Conservation (phyloP, 176 grass and related monocot genomes). For the Dendrocalamus sinicus region DNA sequence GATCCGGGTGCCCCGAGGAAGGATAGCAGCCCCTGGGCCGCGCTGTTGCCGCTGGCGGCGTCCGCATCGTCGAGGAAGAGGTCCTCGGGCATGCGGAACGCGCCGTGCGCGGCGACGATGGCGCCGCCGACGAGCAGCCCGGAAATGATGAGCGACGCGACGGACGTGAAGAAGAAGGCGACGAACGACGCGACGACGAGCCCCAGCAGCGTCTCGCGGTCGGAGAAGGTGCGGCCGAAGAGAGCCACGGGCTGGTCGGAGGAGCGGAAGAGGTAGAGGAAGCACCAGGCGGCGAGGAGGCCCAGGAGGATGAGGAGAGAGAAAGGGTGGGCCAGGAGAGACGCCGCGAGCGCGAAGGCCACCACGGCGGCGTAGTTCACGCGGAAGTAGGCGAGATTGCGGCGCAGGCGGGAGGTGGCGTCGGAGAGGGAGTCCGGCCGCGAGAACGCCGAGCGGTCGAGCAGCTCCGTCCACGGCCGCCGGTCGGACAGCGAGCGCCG, state of each 20-base stretch:
- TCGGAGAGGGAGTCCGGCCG: constrained; percentile 86
- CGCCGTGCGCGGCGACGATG: constrained; percentile 78
- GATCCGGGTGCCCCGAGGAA: constrained; percentile 68
- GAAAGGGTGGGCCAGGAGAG: constrained; percentile 82
- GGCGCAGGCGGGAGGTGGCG: constrained; percentile 87
- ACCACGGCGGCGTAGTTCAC: constrained; percentile 93
- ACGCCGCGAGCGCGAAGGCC: constrained; percentile 67
- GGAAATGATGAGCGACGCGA: constrained; percentile 89
- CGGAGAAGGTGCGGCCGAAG: constrained; percentile 93
- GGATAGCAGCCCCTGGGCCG: constrained; percentile 61
- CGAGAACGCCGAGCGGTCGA: constrained; percentile 88
- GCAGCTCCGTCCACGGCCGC: constrained; percentile 87
- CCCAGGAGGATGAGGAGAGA: constrained; percentile 81
- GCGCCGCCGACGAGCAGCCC: constrained; percentile 73
- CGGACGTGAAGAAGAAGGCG: constrained; percentile 79
- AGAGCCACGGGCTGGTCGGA: constrained; percentile 83
- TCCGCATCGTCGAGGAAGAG: constrained; percentile 87
- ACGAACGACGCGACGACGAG: constrained; percentile 71
- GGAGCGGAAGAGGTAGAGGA: constrained; percentile 89
- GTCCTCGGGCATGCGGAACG: constrained; percentile 75
- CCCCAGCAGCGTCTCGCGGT: constrained; percentile 83
- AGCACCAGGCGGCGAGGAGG: constrained; percentile 87
- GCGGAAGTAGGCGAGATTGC: constrained; percentile 97
- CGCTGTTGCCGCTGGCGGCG: constrained; percentile 44
- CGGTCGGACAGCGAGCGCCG: constrained; percentile 75